Evolutionary conservation across 306 rosid species (phyloP).

Genomic region (Clitoria ternatea): DNA sequence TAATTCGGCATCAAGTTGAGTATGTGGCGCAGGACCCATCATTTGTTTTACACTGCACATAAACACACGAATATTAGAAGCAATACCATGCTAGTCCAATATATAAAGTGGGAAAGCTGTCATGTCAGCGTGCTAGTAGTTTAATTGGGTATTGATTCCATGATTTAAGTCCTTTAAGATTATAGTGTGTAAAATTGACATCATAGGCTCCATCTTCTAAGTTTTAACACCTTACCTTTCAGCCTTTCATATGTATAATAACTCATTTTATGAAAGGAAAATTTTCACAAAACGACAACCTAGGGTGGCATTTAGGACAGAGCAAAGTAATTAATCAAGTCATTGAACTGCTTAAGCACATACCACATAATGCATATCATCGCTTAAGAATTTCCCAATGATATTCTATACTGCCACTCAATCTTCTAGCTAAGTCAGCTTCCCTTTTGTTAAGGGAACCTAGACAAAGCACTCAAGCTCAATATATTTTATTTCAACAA

Average conservation of each 20-base stretch:
- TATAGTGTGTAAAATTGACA: neutral
- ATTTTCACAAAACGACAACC: neutral
- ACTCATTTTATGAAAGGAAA: neutral
- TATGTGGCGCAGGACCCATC: conserved; percentile 88
- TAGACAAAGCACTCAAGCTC: neutral
- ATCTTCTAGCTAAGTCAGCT: neutral
- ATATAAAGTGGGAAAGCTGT: neutral
- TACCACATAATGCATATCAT: neutral
- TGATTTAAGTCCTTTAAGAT: neutral
- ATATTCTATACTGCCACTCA: neutral
- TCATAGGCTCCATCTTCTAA: neutral
- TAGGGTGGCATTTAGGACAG: neutral
- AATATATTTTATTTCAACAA: neutral
- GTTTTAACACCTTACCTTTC: neutral
- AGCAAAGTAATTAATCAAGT: neutral
- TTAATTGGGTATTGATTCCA: neutral
- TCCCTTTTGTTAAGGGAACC: neutral
- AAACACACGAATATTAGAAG: conserved; percentile 14
- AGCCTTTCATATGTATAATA: neutral
- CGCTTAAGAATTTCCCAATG: neutral
- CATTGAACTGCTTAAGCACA: neutral
- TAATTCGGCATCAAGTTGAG: conserved; percentile 88
- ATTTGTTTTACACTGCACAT: conserved; percentile 61
- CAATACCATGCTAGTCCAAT: neutral
- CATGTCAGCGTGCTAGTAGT: neutral